Conservation (phyloP, 192 early-diverging fungal species). For the Coemansia reversa region DNA sequence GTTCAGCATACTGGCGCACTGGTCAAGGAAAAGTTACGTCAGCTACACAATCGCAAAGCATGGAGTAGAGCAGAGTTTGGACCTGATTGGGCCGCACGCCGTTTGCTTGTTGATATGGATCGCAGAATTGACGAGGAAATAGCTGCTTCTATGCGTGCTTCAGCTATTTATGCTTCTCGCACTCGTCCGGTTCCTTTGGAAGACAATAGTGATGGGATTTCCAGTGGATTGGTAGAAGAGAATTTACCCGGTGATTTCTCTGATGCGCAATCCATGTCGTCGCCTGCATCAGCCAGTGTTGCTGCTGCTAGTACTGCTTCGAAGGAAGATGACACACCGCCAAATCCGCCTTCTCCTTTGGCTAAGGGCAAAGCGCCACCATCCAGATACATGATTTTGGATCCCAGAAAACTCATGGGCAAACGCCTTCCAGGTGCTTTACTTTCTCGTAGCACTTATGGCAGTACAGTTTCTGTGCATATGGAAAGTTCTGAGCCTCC, state of each 20-base stretch:
- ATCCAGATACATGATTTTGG: constrained; percentile 54
- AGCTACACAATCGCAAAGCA: constrained; percentile 54
- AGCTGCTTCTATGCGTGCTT: constrained; percentile 14
- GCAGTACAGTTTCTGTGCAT: constrained; percentile 1
- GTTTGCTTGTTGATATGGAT: constrained; percentile 50
- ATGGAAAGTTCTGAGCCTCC: constrained; percentile 12
- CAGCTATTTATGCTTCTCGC: no score
- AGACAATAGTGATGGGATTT: background rate
- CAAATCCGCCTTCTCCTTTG: background rate
- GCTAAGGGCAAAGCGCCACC: constrained; percentile 34
- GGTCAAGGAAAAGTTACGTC: constrained; percentile 54
- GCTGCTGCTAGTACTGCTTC: no score
- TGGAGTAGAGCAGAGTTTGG: constrained; percentile 53
- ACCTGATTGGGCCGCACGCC: constrained; percentile 48
- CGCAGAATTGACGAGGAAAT: constrained; percentile 39
- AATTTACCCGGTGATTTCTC: background rate
- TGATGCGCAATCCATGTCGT: no score
- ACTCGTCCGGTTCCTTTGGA: background rate
- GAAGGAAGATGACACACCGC: background rate
- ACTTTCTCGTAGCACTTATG: constrained; percentile 8
- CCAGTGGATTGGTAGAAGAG: background rate
- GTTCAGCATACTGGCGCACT: constrained; percentile 55
- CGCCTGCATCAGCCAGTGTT: no score
- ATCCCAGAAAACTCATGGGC: constrained; percentile 55
- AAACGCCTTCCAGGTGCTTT: constrained; percentile 44